phyloP scores from a whole-genome alignment of 192 early-diverging fungal species.

The Pilaira anomala region DNA sequence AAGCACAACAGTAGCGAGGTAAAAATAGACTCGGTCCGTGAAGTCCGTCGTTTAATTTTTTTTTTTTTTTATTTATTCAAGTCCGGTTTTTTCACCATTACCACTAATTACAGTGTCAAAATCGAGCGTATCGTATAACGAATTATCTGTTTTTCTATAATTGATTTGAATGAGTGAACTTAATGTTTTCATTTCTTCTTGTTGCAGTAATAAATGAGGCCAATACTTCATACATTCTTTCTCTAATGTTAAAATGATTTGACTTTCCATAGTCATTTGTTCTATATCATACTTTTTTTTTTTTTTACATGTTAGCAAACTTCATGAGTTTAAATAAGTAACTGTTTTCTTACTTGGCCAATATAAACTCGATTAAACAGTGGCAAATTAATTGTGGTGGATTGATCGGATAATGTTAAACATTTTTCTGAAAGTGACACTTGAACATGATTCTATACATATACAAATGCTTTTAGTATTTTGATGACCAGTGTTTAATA shows the following conservation, averaged over 20 bases:
- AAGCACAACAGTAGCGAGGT: too few species aligned
- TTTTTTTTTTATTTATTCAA: not conserved
- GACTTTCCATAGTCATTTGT: conserved; percentile 7
- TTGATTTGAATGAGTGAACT: not conserved
- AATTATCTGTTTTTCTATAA: not conserved
- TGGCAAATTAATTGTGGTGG: conserved; percentile 4
- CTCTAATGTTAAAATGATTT: conserved; percentile 9
- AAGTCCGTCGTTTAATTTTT: not conserved
- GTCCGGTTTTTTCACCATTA: conserved; percentile 3
- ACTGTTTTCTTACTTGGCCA: conserved; percentile 2
- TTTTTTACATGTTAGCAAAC: not conserved
- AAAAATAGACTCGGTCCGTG: conserved; percentile 9
- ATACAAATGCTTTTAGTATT: not conserved
- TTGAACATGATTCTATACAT: conserved; percentile 7
- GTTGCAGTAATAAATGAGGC: conserved; percentile 9
- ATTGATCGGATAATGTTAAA: not conserved
- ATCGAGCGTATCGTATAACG: conserved; percentile 2
- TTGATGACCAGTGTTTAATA: too few species aligned
- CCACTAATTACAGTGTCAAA: conserved; percentile 12
- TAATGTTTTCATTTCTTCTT: not conserved
- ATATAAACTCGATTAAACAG: conserved; percentile 7
- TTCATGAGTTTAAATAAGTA: too few species aligned
- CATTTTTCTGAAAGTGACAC: conserved; percentile 4
- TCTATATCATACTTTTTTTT: conserved; percentile 9
- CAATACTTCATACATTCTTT: not conserved